Conservation (phyloP, 208 protist genomes). For the Crithidia acanthocephali region DNA sequence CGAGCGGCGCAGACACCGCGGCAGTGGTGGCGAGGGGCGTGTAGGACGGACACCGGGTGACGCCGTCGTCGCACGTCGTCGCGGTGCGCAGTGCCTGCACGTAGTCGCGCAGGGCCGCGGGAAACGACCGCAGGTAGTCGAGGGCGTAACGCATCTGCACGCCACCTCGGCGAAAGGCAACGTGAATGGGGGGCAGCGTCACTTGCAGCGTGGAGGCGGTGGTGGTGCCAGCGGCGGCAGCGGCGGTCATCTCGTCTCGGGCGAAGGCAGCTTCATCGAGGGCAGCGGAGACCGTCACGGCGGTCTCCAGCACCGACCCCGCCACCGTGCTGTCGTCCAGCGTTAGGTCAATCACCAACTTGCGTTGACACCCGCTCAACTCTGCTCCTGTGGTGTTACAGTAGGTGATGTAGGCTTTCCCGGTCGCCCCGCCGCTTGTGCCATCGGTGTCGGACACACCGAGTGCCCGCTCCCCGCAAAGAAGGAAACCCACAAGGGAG, state of each 20-base stretch:
- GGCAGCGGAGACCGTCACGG: constrained; percentile 17
- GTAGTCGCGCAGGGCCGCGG: constrained; percentile 44
- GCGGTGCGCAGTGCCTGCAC: constrained; percentile 25
- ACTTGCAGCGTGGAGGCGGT: constrained; percentile 27
- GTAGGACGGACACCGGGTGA: constrained; percentile 41
- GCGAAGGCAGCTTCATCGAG: constrained; percentile 18
- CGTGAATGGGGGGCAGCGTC: constrained; percentile 32
- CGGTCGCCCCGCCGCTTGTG: constrained; percentile 5
- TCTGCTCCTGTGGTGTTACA: constrained; percentile 5
- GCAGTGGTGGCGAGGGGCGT: constrained; percentile 1
- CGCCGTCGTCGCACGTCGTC: constrained; percentile 24
- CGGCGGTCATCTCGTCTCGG: background rate
- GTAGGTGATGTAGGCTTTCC: constrained; percentile 13
- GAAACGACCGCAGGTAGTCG: constrained; percentile 56
- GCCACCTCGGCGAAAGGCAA: constrained; percentile 34
- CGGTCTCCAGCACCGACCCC: constrained; percentile 22
- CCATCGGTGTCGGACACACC: background rate
- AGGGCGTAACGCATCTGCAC: constrained; percentile 55
- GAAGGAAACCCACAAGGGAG: background rate
- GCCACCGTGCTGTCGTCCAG: constrained; percentile 31
- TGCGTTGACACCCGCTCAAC: constrained; percentile 19
- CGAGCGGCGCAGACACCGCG: constrained; percentile 44
- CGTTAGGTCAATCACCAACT: constrained; percentile 35
- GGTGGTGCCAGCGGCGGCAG: background rate
- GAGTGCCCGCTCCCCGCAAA: background rate